Conservation (phyloP, 2,329 filamentous ascomycete species). For the Botrytis hyacinthi region DNA sequence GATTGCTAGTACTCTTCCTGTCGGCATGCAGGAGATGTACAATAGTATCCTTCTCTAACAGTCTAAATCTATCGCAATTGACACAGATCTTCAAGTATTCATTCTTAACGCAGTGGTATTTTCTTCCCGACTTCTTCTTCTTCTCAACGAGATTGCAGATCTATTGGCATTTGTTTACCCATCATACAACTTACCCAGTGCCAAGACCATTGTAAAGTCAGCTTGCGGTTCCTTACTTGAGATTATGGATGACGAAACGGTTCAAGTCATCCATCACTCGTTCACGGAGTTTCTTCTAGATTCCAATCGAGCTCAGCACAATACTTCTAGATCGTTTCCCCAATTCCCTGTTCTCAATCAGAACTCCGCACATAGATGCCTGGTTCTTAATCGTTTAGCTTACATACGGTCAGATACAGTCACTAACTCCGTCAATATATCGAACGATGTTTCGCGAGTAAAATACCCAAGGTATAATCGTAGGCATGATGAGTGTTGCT, state of each 20-base stretch:
- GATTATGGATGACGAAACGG: slow-evolving; percentile 45
- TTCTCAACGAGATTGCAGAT: slow-evolving; percentile 21
- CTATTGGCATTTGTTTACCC: not conserved
- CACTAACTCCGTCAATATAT: not conserved
- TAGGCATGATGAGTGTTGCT: not conserved
- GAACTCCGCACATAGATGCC: not conserved
- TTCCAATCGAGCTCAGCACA: not conserved
- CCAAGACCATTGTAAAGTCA: slow-evolving; percentile 38
- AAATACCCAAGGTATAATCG: not conserved
- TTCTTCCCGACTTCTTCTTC: slow-evolving; percentile 27
- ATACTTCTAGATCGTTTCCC: not conserved
- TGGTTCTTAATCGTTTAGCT: not conserved
- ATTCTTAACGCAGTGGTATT: slow-evolving; percentile 27
- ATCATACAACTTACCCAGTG: slow-evolving; percentile 25
- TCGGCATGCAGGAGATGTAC: slow-evolving; percentile 35
- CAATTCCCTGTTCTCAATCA: not conserved
- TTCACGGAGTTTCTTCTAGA: slow-evolving; percentile 47
- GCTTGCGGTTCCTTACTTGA: slow-evolving; percentile 44
- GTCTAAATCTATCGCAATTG: slow-evolving; percentile 3
- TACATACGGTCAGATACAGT: not conserved
- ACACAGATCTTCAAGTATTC: slow-evolving; percentile 26
- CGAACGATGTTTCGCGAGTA: not conserved
- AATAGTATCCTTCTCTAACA: slow-evolving; percentile 28
- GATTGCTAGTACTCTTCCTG: slow-evolving; percentile 16
- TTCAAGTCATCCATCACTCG: slow-evolving; percentile 48